phyloP scores from a whole-genome alignment of 2,329 filamentous ascomycete genomes.

The Thielaviopsis ethacetica region DNA sequence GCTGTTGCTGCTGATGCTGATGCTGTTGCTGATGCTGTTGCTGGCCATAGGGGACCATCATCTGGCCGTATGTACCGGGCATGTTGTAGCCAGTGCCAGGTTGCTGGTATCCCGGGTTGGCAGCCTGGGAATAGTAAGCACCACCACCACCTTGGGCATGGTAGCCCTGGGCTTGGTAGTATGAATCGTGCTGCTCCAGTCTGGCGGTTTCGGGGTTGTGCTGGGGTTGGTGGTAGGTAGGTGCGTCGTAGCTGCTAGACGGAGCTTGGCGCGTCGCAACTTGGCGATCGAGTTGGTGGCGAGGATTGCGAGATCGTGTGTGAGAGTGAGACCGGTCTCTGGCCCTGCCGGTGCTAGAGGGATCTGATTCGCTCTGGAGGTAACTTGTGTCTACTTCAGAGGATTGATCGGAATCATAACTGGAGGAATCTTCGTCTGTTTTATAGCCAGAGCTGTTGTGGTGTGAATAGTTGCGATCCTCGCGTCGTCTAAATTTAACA shows the following conservation, averaged over 20 bases:
- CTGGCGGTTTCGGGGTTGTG: constrained; percentile 39
- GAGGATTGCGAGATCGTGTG: not conserved
- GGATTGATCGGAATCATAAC: not conserved
- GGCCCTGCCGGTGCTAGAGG: not conserved
- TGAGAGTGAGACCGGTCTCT: constrained; percentile 17
- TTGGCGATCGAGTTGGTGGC: not conserved
- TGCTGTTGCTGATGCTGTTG: constrained; percentile 9
- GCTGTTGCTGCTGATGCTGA: constrained; percentile 5
- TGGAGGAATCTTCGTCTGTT: not conserved
- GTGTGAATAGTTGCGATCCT: not conserved
- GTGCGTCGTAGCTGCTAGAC: constrained; percentile 4
- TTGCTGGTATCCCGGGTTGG: constrained; percentile 27
- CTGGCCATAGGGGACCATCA: constrained; percentile 31
- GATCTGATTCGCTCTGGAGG: not conserved
- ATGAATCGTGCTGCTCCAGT: constrained; percentile 50
- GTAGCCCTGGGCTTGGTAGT: constrained; percentile 26
- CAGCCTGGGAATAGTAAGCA: constrained; percentile 20
- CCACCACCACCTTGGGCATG: not conserved
- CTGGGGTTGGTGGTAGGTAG: constrained; percentile 13
- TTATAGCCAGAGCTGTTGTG: not conserved
- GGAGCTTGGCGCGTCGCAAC: not conserved
- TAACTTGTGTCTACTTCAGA: not conserved
- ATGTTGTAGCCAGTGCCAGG: constrained; percentile 29
- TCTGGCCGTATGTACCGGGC: constrained; percentile 21
- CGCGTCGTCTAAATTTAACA: not conserved